phyloP scores from a whole-genome alignment of 768 basidiomycete species.

The Clavaria fumosa region DNA sequence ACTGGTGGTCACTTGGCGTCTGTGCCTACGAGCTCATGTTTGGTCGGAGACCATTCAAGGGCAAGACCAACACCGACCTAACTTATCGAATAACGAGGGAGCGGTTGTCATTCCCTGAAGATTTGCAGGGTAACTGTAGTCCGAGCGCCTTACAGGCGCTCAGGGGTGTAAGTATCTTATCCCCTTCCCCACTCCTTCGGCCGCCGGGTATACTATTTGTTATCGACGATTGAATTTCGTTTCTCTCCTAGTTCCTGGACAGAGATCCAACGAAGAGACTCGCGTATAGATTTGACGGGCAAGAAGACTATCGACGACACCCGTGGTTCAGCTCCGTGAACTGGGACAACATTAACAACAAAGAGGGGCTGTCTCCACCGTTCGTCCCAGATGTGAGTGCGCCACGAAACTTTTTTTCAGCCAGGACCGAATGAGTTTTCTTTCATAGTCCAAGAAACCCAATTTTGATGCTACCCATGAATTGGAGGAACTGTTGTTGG shows the following conservation, averaged over 20 bases:
- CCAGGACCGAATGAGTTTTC: slow-evolving; percentile 6
- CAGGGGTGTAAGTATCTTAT: slow-evolving; percentile 42
- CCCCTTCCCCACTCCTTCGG: not conserved
- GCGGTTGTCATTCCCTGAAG: slow-evolving; percentile 78
- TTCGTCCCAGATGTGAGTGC: slow-evolving; percentile 76
- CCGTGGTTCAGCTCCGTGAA: slow-evolving; percentile 84
- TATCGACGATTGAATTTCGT: no score
- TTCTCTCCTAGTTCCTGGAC: slow-evolving; percentile 54
- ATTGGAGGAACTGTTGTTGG: slow-evolving; percentile 85
- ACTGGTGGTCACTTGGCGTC: slow-evolving; percentile 96
- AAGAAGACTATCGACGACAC: slow-evolving; percentile 66
- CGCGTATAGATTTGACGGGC: slow-evolving; percentile 67
- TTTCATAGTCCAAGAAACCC: slow-evolving; percentile 80
- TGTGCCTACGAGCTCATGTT: slow-evolving; percentile 88
- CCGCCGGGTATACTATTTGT: not conserved
- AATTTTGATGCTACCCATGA: slow-evolving; percentile 99
- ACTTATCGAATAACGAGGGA: slow-evolving; percentile 90
- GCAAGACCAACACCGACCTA: slow-evolving; percentile 83
- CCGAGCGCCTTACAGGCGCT: slow-evolving; percentile 65
- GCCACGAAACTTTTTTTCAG: slow-evolving; percentile 7
- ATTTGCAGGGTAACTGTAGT: slow-evolving; percentile 66
- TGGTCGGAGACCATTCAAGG: slow-evolving; percentile 83
- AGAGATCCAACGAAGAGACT: slow-evolving; percentile 69
- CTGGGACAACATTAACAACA: slow-evolving; percentile 76
- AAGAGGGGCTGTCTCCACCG: slow-evolving; percentile 57